Evolutionary conservation across 805 yeast genomes (phyloP).

Genomic region (Candida corydali): DNA sequence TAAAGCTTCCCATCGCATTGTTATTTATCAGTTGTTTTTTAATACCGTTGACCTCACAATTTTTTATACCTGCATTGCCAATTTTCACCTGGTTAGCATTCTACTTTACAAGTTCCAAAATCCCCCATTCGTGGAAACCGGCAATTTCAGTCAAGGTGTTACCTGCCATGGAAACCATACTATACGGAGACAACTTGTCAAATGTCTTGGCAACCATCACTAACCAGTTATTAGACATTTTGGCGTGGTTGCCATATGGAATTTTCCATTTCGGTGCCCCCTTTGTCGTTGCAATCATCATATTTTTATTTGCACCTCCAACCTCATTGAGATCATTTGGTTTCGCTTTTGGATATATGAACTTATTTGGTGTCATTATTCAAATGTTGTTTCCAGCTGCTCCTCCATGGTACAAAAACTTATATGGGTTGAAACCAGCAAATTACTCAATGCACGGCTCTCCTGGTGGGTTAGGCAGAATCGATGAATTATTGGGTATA

Average conservation of each 20-base stretch:
- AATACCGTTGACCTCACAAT: slow-evolving; percentile 78
- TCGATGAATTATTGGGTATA: slow-evolving; percentile 73
- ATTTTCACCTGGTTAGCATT: slow-evolving; percentile 81
- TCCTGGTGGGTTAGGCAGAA: slow-evolving; percentile 91
- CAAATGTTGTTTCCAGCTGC: slow-evolving; percentile 90
- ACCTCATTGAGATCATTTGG: slow-evolving; percentile 77
- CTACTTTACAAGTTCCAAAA: slow-evolving; percentile 71
- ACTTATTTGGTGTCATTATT: slow-evolving; percentile 74
- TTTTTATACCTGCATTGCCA: slow-evolving; percentile 79
- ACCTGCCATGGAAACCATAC: slow-evolving; percentile 87
- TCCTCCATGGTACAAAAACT: slow-evolving; percentile 93
- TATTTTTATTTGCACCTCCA: slow-evolving; percentile 91
- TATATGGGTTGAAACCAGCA: slow-evolving; percentile 86
- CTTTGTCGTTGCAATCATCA: slow-evolving; percentile 71
- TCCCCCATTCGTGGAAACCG: slow-evolving; percentile 74
- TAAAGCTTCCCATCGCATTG: slow-evolving; percentile 36
- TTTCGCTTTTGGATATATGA: slow-evolving; percentile 94
- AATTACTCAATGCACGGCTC: slow-evolving; percentile 88
- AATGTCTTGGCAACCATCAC: slow-evolving; percentile 76
- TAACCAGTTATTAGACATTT: slow-evolving; percentile 61
- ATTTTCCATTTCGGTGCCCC: slow-evolving; percentile 87
- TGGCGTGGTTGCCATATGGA: slow-evolving; percentile 97
- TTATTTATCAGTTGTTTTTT: slow-evolving; percentile 45
- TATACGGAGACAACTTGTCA: slow-evolving; percentile 87
- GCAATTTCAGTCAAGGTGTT: slow-evolving; percentile 84